A percentile compares a stretch with the other conserved stretches of the same genome.
Evolutionary conservation across 352 stramenopile genomes (phyloP).

Genomic region (Pythium pyrilobum): DNA sequence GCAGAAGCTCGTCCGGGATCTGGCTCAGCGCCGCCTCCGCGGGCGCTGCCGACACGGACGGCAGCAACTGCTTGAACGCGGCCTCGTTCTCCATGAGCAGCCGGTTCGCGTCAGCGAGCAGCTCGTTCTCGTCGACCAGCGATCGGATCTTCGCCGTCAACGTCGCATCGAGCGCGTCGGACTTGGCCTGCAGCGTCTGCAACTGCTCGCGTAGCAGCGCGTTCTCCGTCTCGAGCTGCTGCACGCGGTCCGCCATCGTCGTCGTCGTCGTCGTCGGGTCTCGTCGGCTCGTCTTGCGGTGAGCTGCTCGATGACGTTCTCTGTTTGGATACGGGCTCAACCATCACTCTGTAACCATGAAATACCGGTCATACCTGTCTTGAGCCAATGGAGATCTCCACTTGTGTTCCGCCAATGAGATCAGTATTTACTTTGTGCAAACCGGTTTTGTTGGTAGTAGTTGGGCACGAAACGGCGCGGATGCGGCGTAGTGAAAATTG

Average conservation of each 20-base stretch:
- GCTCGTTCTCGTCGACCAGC: conserved; percentile 69
- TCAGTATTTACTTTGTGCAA: no score
- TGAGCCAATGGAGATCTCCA: no score
- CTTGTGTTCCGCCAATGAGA: no score
- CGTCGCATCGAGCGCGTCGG: conserved; percentile 30
- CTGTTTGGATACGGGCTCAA: no score
- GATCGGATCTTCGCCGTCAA: conserved; percentile 39
- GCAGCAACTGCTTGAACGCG: conserved; percentile 21
- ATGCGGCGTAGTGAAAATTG: no score
- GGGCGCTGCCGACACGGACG: conserved; percentile 1
- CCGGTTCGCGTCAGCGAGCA: conserved; percentile 68
- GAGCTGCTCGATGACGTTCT: no score
- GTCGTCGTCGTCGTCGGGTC: no score
- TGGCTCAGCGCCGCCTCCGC: conserved; percentile 20
- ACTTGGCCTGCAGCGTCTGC: conserved; percentile 40
- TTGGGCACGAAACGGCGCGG: no score
- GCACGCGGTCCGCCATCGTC: conserved; percentile 1
- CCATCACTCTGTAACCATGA: no score
- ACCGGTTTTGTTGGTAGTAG: no score
- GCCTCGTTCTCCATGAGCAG: conserved; percentile 51
- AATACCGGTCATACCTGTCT: no score
- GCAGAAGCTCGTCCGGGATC: conserved; percentile 68
- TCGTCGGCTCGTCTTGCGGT: no score
- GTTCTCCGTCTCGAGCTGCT: conserved; percentile 37
- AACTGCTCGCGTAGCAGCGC: conserved; percentile 38